Conservation (phyloP, 1,139 yeast genomes). For the Pichia terricola region DNA sequence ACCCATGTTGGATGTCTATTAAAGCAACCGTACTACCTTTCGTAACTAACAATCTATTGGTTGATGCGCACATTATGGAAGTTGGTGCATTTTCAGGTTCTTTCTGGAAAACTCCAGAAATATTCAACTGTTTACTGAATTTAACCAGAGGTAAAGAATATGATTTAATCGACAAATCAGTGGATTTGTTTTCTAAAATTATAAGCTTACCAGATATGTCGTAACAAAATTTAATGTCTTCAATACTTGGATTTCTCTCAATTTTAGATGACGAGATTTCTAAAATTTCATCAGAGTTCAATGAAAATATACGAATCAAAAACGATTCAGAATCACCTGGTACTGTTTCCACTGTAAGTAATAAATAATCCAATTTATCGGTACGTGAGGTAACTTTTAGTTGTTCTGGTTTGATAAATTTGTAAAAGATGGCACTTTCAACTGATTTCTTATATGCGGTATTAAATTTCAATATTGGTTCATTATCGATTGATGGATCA, state of each 20-base stretch:
- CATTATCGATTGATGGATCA: constrained; percentile 2
- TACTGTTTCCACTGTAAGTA: constrained; percentile 18
- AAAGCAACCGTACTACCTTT: constrained; percentile 32
- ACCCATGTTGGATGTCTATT: constrained; percentile 36
- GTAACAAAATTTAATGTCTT: constrained; percentile 15
- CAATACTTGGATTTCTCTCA: constrained; percentile 8
- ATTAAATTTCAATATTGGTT: background rate
- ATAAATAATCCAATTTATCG: constrained; percentile 16
- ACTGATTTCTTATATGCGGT: constrained; percentile 2
- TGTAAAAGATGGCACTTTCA: constrained; percentile 14
- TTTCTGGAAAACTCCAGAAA: constrained; percentile 12
- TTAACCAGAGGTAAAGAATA: constrained; percentile 20
- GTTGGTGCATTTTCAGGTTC: constrained; percentile 14
- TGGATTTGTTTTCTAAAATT: constrained; percentile 13
- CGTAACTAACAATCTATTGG: constrained; percentile 38
- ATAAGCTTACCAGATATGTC: constrained; percentile 24
- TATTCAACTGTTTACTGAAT: constrained; percentile 13
- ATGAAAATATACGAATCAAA: constrained; percentile 19
- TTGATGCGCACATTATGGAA: constrained; percentile 29
- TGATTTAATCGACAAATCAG: constrained; percentile 11
- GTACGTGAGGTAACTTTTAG: constrained; percentile 14
- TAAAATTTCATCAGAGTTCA: constrained; percentile 17
- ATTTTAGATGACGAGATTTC: constrained; percentile 22
- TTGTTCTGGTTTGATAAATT: constrained; percentile 21
- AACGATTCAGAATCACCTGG: constrained; percentile 5